These are phyloP conservation scores for Imleria badia DNA, from an alignment of 768 basidiomycete species.

Conservation along the genomic window DNA sequence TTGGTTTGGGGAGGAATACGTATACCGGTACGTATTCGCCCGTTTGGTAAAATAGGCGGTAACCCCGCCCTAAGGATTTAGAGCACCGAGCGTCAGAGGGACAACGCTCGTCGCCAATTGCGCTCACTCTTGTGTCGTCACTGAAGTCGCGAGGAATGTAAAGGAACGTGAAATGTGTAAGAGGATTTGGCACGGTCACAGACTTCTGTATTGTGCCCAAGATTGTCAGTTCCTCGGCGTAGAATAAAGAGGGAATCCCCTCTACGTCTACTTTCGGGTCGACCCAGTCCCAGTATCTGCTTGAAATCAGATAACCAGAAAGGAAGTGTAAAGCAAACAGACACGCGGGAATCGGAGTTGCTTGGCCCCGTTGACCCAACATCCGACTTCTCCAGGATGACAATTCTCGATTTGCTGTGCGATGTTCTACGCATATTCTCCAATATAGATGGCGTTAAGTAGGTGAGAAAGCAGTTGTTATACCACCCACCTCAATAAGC, in stretches of 20 bases:
- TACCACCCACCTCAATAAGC: slow-evolving; percentile 24
- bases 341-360: slow-evolving; percentile 31
- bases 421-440: slow-evolving; percentile 24
- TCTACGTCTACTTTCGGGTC: slow-evolving; percentile 16
- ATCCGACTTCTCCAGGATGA: slow-evolving; percentile 16
- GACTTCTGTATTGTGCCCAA: slow-evolving; percentile 1
- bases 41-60: slow-evolving; percentile 22
- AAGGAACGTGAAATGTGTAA: slow-evolving; percentile 14
- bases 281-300: slow-evolving; percentile 33
- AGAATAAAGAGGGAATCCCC: slow-evolving; percentile 24
- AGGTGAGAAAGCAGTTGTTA: background rate
- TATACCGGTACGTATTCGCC: slow-evolving; percentile 19
- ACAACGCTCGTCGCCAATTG: background rate
- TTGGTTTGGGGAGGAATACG: slow-evolving; percentile 8
- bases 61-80: slow-evolving; percentile 1
- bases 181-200: slow-evolving; percentile 18
- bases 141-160: slow-evolving; percentile 22
- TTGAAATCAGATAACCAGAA: background rate
- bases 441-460: slow-evolving; percentile 7
- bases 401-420: slow-evolving; percentile 25
- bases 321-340: background rate
- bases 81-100: background rate
- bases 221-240: slow-evolving; percentile 12
- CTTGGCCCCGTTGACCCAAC: slow-evolving; percentile 21
- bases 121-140: slow-evolving; percentile 11